phyloP scores from a whole-genome alignment of 1,284 basidiomycete genomes.

The Phylloboletellus chloephorus region DNA sequence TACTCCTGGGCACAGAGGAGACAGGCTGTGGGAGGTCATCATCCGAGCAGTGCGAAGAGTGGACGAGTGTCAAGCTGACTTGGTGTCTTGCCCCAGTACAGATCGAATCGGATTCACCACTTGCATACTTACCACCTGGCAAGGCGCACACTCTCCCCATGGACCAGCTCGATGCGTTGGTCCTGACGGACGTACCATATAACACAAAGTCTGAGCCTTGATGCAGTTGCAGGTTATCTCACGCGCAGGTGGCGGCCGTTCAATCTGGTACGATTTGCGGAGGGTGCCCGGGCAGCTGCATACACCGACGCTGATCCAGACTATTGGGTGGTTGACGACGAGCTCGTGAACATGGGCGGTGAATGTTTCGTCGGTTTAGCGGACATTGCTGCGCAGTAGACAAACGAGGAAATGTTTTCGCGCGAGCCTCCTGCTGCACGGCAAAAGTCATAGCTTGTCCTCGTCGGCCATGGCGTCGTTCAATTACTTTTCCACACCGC shows the following conservation, averaged over 20 bases:
- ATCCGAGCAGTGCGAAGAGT: constrained; percentile 73
- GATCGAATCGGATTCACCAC: constrained; percentile 54
- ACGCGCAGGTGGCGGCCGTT: constrained; percentile 62
- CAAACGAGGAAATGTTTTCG: constrained; percentile 26
- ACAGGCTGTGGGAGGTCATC: constrained; percentile 79
- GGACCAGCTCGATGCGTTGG: constrained; percentile 56
- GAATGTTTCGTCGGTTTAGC: constrained; percentile 52
- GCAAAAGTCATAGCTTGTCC: background rate
- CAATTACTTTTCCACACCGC: constrained; percentile 41
- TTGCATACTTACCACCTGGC: constrained; percentile 48
- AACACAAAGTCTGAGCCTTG: constrained; percentile 21
- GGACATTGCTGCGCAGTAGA: constrained; percentile 20
- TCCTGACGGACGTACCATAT: constrained; percentile 56
- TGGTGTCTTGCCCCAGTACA: constrained; percentile 44
- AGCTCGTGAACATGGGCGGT: constrained; percentile 74
- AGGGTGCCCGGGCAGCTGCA: constrained; percentile 38
- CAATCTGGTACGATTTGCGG: constrained; percentile 53
- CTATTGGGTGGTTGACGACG: constrained; percentile 27
- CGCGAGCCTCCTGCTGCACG: too few relatives aligned
- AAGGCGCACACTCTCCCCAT: constrained; percentile 35
- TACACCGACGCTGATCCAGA: constrained; percentile 20
- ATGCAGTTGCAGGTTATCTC: constrained; percentile 21
- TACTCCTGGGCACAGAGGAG: constrained; percentile 46
- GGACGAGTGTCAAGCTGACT: constrained; percentile 5
- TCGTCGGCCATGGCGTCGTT: constrained; percentile 41